Evolutionary conservation across 306 rosid genomes (phyloP).

Genomic region (Quercus gilva): DNA sequence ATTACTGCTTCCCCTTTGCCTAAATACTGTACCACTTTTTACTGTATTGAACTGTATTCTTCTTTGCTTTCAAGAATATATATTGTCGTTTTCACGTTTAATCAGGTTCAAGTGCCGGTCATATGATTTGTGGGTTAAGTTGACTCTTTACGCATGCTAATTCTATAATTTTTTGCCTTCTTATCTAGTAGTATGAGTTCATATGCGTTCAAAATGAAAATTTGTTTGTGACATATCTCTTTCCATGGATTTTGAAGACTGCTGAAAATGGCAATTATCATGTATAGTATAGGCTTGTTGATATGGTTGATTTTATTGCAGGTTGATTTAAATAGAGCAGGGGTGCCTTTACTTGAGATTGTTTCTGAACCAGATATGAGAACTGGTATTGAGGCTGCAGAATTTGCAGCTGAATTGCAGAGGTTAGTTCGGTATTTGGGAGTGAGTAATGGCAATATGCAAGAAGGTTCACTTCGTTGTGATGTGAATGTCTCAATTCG

Average conservation of each 20-base stretch:
- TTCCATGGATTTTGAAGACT: background rate
- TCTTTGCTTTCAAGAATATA: background rate
- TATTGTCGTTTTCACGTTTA: background rate
- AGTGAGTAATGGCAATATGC: constrained; percentile 97
- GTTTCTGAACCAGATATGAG: constrained; percentile 99
- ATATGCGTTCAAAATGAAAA: background rate
- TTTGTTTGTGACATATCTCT: background rate
- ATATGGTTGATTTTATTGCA: constrained; percentile 33
- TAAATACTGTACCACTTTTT: background rate
- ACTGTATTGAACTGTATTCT: background rate
- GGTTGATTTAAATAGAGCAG: constrained; percentile 98
- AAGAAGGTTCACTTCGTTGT: constrained; percentile 97
- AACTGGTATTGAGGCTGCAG: constrained; percentile 95
- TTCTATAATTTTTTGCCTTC: background rate
- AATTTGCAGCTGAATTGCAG: constrained; percentile 93
- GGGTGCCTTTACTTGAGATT: constrained; percentile 96
- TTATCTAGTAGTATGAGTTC: background rate
- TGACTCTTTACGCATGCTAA: background rate
- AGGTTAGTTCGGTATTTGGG: constrained; percentile 92
- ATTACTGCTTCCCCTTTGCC: constrained; percentile 10
- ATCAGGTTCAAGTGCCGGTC: background rate
- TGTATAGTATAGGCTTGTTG: constrained; percentile 11
- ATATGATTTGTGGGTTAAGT: background rate
- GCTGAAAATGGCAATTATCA: background rate
- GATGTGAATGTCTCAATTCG: constrained; percentile 94